These are phyloP conservation scores for Phytopythium kandeliae DNA, from an alignment of 352 stramenopile species.

Conservation along the genomic window DNA sequence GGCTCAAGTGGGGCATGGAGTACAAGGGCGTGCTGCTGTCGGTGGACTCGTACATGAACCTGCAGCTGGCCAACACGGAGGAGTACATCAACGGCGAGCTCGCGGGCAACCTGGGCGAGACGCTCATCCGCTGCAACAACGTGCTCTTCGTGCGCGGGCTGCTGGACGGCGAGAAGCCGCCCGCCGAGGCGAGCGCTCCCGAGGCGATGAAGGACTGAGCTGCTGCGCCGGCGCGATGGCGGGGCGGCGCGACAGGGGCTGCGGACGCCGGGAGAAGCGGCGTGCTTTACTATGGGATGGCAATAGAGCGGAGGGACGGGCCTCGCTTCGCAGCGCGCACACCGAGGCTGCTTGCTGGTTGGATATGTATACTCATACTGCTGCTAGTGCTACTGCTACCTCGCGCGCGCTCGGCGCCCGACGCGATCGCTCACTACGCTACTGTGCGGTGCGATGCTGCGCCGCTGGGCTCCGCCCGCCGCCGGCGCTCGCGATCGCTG, in stretches of 20 bases:
- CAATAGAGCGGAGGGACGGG: neutral
- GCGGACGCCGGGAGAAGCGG: neutral
- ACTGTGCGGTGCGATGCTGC: neutral
- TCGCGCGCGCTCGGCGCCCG: neutral
- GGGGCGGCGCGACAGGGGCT: neutral
- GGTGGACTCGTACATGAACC: conserved; percentile 99
- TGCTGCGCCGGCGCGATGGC: neutral
- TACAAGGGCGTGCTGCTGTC: conserved; percentile 95
- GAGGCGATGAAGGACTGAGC: conserved; percentile 35
- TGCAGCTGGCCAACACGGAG: conserved; percentile 96
- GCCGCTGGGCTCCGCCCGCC: neutral
- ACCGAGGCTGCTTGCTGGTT: too few species aligned
- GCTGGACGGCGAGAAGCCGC: conserved; percentile 66
- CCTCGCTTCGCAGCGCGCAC: too few species aligned
- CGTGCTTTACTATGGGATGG: neutral
- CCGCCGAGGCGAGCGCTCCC: conserved; percentile 13
- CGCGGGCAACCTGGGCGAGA: conserved; percentile 95
- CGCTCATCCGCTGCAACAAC: conserved; percentile 99
- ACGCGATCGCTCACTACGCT: neutral
- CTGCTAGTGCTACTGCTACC: conserved; percentile 3
- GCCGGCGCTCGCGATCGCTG: neutral
- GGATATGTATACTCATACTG: neutral
- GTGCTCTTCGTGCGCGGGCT: conserved; percentile 95
- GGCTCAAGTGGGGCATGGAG: conserved; percentile 99
- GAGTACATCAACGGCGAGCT: conserved; percentile 98